Base-by-base conservation (phyloP, 1,284 basidiomycete species). In the Pterulicium gracile region DNA sequence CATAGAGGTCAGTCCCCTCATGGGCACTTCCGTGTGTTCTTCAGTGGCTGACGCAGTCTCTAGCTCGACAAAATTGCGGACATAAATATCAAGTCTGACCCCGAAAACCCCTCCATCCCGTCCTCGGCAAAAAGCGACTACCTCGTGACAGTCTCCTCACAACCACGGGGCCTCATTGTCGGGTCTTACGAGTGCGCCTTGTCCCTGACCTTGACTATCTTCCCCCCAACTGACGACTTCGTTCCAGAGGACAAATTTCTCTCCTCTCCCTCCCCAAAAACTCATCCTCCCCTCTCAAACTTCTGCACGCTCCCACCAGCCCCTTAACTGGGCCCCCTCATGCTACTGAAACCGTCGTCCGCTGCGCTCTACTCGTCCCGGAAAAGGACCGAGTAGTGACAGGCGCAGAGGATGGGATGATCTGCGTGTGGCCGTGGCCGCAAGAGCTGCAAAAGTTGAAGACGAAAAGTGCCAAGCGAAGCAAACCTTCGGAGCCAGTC, bases 141-240 rank as follows among this genome's bases (percentile, higher is more conserved):
- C 70, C 35, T 82, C 79, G 79, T 71, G 76, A 23, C 78, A 77
- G 1, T 78, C 82, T 52, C 81, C 81, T 58, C 59, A 81, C 19
- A 73, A 7, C 52, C 60, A 19, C 53, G 67, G 14, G 66, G 64
- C 15, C 55, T 81, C 2, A 79, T 79, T 49, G 68, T 72, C 12
- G 81, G 80, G 1, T 77, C 77, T 1, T 81, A 81, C 47, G 74
- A 79, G 79, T 80, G 56, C 24, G 66, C 64, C 12, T 32, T 40
- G 19, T 41, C 42, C 19, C 41, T 44, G 5, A 7, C 24, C 20
- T 20, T 7, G 19, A 24, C 20, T 12, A 24, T 19, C 2, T 22
- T 23, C 15, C 45, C 34, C 44, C 19, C 15, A 41, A 47, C 50
- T 41, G 50, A 40, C n/a, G 43, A 18, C 41, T 35, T 49, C 39